Percentiles rank a stretch among this genome's conserved stretches.
phyloP scores from a whole-genome alignment of 2,329 filamentous ascomycete genomes.

The Moelleriella libera region DNA sequence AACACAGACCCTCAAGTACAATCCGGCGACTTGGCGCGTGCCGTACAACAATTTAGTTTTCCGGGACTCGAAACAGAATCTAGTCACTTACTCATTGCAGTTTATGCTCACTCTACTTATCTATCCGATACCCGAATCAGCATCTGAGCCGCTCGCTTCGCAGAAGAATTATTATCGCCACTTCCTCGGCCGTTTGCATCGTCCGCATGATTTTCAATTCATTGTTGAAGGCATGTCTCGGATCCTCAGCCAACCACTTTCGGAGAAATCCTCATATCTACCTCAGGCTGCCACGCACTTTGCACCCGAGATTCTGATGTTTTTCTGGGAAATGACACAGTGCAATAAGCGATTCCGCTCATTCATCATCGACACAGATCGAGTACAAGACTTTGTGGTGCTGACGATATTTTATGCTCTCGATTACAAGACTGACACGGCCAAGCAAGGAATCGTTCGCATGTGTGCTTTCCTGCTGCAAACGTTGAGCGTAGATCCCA shows the following conservation, averaged over 20 bases:
- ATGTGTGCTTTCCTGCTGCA: slow-evolving; percentile 98
- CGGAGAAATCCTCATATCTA: slow-evolving; percentile 77
- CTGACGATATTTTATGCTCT: slow-evolving; percentile 85
- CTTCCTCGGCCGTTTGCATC: slow-evolving; percentile 78
- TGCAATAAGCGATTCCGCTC: slow-evolving; percentile 96
- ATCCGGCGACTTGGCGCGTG: slow-evolving; percentile 83
- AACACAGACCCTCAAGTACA: slow-evolving; percentile 76
- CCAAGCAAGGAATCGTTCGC: slow-evolving; percentile 81
- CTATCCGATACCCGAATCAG: slow-evolving; percentile 74
- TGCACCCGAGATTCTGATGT: slow-evolving; percentile 88
- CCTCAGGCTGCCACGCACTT: slow-evolving; percentile 71
- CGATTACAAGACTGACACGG: slow-evolving; percentile 71
- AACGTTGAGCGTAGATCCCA: slow-evolving; percentile 83
- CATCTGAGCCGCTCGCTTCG: slow-evolving; percentile 44
- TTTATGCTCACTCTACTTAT: slow-evolving; percentile 74
- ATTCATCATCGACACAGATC: slow-evolving; percentile 91
- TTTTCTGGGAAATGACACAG: slow-evolving; percentile 95
- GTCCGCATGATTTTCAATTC: slow-evolving; percentile 95
- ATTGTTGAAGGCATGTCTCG: slow-evolving; percentile 88
- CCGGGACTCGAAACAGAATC: slow-evolving; percentile 76
- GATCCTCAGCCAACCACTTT: slow-evolving; percentile 82
- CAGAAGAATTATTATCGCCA: slow-evolving; percentile 84
- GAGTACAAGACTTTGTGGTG: slow-evolving; percentile 85
- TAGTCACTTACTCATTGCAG: slow-evolving; percentile 86
- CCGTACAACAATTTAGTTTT: slow-evolving; percentile 89